Base-by-base conservation (phyloP, 495 filamentous ascomycete species). In the Halenospora varia region DNA sequence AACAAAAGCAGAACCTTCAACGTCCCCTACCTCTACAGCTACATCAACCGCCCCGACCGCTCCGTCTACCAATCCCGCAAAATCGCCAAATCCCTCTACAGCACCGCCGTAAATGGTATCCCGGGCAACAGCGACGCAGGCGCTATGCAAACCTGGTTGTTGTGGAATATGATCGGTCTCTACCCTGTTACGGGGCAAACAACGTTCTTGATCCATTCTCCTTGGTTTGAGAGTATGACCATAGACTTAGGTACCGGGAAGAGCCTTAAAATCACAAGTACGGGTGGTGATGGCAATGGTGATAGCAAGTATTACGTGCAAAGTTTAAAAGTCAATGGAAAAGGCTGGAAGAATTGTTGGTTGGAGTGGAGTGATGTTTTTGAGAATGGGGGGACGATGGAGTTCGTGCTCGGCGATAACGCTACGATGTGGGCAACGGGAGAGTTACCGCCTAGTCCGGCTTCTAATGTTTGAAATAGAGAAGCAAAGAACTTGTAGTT, bases 101-200 rank as follows among this genome's bases (percentile, higher is more conserved):
- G 63, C n/a, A 60, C 63, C 18, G 71, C 75, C 8, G 59, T 68
- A 3, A 69, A 68, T 40, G 85, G 86, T 0, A 70, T 88, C 1
- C 86, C 85, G 3, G 85, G 86, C 0, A 88, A 88, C 67, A 81
- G 75, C 40, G 84, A 88, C 60, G 85, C 85, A 0, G 85, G 84
- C 6, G 84, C 86, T 8, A 87, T 88, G 83, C 84, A 88, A 66
- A 78, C 76, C 19, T 88, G 82, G 81, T 70, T 87, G 11, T 62
- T 88, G 18, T 88, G 84, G 84, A 83, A 82, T 53, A 84, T 88
- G 74, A 73, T 88, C 20, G 85, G 86, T 0, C 76, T 88, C n/a
- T 88, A 86, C 63, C 86, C 84, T 0, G 71, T 88, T 22, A 84
- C 81, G 3, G 83, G 81, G 1, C 82, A 86, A 63, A 82, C 83